Evolutionary conservation across 352 stramenopile genomes (phyloP).

Genomic region (Blastocystis sp.): DNA sequence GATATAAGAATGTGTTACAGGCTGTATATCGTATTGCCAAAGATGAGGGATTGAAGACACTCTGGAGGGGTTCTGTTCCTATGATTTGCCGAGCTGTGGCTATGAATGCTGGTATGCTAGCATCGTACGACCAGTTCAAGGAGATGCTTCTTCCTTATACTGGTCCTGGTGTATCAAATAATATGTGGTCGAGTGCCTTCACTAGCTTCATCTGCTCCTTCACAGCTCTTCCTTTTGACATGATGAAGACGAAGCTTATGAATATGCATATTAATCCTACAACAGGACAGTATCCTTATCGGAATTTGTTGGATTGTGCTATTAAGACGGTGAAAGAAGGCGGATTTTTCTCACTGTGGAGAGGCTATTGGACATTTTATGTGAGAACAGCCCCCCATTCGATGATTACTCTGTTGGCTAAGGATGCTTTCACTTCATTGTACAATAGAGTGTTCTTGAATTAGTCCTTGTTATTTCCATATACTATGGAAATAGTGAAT

Average conservation of each 20-base stretch:
- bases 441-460: slow-evolving; percentile 50
- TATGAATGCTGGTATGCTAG: slow-evolving; percentile 99
- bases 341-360: slow-evolving; percentile 88
- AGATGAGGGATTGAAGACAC: slow-evolving; percentile 76
- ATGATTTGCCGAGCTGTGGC: slow-evolving; percentile 90
- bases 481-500: neutral
- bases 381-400: slow-evolving; percentile 91
- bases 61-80: slow-evolving; percentile 82
- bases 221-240: slow-evolving; percentile 94
- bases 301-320: slow-evolving; percentile 84
- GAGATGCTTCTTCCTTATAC: slow-evolving; percentile 36
- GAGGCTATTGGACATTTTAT: slow-evolving; percentile 95
- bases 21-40: slow-evolving; percentile 79
- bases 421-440: slow-evolving; percentile 70
- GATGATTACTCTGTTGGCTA: slow-evolving; percentile 96
- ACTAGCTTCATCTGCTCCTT: slow-evolving; percentile 92
- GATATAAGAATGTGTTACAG: slow-evolving; percentile 98
- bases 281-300: slow-evolving; percentile 84
- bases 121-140: slow-evolving; percentile 91
- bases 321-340: slow-evolving; percentile 86
- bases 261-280: slow-evolving; percentile 85
- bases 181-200: slow-evolving; percentile 71
- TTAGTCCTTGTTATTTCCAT: neutral
- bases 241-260: slow-evolving; percentile 96
- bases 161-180: slow-evolving; percentile 23